A percentile compares a stretch with the other conserved stretches of the same genome.
phyloP scores from a whole-genome alignment of 345 rosid species.

The Punica granatum region DNA sequence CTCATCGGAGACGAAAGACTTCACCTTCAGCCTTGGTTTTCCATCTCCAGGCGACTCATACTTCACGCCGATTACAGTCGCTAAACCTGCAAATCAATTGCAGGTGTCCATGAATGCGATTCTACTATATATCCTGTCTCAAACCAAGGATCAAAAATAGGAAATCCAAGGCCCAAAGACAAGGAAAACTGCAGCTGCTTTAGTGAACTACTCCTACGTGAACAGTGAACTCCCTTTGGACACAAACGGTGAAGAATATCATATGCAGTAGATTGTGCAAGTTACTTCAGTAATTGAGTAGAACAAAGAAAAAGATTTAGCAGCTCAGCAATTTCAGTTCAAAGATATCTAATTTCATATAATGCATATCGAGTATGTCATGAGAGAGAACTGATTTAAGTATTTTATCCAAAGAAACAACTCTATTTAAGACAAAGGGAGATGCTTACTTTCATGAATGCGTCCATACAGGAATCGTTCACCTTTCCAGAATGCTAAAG shows the following conservation, averaged over 20 bases:
- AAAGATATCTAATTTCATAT: neutral
- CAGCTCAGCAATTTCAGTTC: neutral
- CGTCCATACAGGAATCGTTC: conserved; percentile 89
- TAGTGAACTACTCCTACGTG: neutral
- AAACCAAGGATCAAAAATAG: neutral
- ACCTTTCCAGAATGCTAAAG: conserved; percentile 94
- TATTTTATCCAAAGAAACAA: neutral
- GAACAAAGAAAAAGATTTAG: neutral
- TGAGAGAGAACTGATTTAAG: neutral
- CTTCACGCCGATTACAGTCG: conserved; percentile 80
- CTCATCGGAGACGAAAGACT: conserved; percentile 65
- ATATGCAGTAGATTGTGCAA: neutral
- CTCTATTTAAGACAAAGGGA: neutral
- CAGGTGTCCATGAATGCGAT: neutral
- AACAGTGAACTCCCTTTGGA: neutral
- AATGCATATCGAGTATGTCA: neutral
- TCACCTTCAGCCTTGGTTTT: conserved; percentile 44
- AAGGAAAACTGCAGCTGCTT: neutral
- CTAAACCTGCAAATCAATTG: conserved; percentile 40
- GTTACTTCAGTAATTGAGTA: neutral
- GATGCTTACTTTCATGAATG: conserved; percentile 64
- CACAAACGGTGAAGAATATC: neutral
- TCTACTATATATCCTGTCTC: neutral
- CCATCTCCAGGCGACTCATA: conserved; percentile 47
- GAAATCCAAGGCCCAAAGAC: neutral